Base-by-base conservation (phyloP, 2,329 filamentous ascomycete genomes). In the Aureobasidium namibiae region DNA sequence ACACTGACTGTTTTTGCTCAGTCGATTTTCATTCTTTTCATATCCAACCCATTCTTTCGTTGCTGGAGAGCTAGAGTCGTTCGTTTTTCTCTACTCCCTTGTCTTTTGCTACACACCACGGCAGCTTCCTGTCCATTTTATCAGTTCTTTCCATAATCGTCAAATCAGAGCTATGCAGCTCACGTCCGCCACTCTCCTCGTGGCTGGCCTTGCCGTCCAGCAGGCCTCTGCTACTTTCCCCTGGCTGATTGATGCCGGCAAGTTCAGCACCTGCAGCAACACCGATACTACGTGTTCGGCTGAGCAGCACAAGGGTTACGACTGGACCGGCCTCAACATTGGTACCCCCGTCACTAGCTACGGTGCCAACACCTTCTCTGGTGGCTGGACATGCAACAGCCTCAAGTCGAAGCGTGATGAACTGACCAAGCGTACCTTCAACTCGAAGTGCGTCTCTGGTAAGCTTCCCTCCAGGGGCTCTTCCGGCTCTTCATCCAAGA, bases 231-330 rank as follows among this genome's bases (percentile, higher is more conserved):
- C 75, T 63, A 16, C n/a, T 21, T 48, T 48, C 44, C 68, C 64
- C 66, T 86, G 82, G 79, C 70, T 73, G 62, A 73, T 75, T 61
- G 73, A 77, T 63, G 76, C 78, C 59, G 67, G 73, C 49, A 72
- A 78, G 61, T 95, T 85, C 79, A 78, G 78, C 50, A 87, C 80
- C 72, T 90, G 90, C 13, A 75, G 76, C 61, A 90, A 89, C 80
- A 84, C 81, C 68, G 77, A 90, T 77, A 94, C 94, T 78, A 75
- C 86, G 67, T 96, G 92, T 75, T 84, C 81, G 61, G 71, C 80
- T n/a, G 73, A 84, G 65, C 89, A 95, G 76, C 74, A 80, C 63
- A 65, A 68, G 23, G 91, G 90, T 52, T 94, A 88, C 73, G 76
- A 87, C 77, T 88, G 82, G 73, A 74, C 26, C 81, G 66, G 71